These are phyloP conservation scores for Eimeria sp. DNA, from an alignment of 169 alveolate species.

Conservation along the genomic window DNA sequence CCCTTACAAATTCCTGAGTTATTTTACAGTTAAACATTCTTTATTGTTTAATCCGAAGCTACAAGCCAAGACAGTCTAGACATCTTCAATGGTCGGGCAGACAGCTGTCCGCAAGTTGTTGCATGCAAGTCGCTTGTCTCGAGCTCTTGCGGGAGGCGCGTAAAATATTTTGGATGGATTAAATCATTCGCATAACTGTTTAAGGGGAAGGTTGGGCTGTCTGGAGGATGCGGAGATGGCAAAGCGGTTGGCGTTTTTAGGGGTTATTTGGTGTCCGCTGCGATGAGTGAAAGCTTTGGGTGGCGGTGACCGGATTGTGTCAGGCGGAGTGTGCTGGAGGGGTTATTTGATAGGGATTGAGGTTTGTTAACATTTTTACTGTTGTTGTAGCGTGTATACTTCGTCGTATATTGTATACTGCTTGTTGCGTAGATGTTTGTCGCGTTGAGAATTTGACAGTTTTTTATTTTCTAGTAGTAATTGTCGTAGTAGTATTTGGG, in stretches of 20 bases:
- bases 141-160: not conserved
- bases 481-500: too few relatives aligned
- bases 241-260: not conserved
- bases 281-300: not conserved
- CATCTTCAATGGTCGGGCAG: not conserved
- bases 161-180: not conserved
- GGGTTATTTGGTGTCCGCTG: not conserved
- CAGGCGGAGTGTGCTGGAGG: too few relatives aligned
- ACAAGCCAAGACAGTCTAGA: not conserved
- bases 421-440: too few relatives aligned
- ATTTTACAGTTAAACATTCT: not conserved
- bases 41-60: not conserved
- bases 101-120: not conserved
- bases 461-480: too few relatives aligned
- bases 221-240: not conserved
- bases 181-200: not conserved
- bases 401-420: too few relatives aligned
- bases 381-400: too few relatives aligned
- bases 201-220: not conserved
- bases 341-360: too few relatives aligned
- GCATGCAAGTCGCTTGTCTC: slow-evolving; percentile 29
- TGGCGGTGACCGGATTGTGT: too few relatives aligned
- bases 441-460: too few relatives aligned
- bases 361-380: too few relatives aligned
- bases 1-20: not conserved